A percentile compares a stretch with the other conserved stretches of the same genome.
phyloP scores from a whole-genome alignment of 2,329 filamentous ascomycete species.

The Arthrobotrys megalospora region DNA sequence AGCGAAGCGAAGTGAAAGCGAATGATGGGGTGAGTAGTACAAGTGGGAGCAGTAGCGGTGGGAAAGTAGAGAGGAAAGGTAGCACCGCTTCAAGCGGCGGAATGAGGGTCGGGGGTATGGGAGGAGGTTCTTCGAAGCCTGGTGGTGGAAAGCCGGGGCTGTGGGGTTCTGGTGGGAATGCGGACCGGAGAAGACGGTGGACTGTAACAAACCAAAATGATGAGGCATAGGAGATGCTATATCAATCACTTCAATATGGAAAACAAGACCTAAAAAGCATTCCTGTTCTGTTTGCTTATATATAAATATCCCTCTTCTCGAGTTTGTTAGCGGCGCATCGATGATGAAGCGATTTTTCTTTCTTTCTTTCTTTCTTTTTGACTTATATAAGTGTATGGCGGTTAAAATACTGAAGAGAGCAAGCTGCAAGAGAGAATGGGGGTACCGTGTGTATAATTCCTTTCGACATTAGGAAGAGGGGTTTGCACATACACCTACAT shows the following conservation, averaged over 20 bases:
- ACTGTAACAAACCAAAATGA: conserved; percentile 57
- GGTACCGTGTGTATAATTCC: no score
- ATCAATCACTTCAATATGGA: not conserved
- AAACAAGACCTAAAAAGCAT: not conserved
- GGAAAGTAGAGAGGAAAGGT: conserved; percentile 22
- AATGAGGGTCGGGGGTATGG: conserved; percentile 18
- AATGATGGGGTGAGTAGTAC: not conserved
- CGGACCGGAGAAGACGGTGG: conserved; percentile 43
- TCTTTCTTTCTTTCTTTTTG: not conserved
- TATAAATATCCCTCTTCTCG: not conserved
- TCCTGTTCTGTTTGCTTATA: not conserved
- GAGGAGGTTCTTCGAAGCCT: conserved; percentile 6
- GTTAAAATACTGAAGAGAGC: no score
- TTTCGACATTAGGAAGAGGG: no score
- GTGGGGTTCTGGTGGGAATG: conserved; percentile 32
- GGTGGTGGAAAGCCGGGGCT: conserved; percentile 25
- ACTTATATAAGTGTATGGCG: no score
- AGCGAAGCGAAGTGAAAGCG: not conserved
- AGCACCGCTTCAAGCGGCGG: conserved; percentile 30
- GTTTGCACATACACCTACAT: no score
- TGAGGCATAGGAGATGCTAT: conserved; percentile 19
- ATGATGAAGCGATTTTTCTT: conserved; percentile 7
- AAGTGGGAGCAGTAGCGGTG: not conserved
- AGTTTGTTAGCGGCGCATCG: conserved; percentile 9
- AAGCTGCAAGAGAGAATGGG: no score